Conservation (phyloP, 2,329 filamentous ascomycete species). For the Paecilomyces fulvus region DNA sequence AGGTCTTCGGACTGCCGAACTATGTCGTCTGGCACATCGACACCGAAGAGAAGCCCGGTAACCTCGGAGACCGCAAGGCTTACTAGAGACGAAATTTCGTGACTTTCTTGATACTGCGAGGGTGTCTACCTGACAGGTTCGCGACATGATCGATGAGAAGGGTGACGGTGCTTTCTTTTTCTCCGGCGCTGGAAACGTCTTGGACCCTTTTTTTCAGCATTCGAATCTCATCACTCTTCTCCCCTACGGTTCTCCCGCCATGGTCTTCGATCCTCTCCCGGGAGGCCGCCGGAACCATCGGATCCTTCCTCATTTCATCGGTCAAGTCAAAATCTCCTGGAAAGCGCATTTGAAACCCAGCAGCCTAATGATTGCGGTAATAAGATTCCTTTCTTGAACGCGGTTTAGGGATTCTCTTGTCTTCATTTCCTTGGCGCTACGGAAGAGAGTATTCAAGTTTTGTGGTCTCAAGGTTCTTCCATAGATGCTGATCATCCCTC, state of each 20-base stretch:
- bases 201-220: not conserved
- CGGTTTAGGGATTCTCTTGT: slow-evolving; percentile 21
- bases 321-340: slow-evolving; percentile 5
- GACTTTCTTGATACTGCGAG: not conserved
- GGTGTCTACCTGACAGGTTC: not conserved
- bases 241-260: slow-evolving; percentile 10
- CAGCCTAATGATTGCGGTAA: slow-evolving; percentile 27
- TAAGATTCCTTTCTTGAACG: slow-evolving; percentile 22
- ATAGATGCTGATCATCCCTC: slow-evolving; percentile 1
- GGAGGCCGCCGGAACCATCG: slow-evolving; percentile 1
- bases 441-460: slow-evolving; percentile 23
- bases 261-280: not conserved
- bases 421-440: slow-evolving; percentile 27
- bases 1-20: slow-evolving; percentile 86
- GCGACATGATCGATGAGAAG: not conserved
- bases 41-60: slow-evolving; percentile 87
- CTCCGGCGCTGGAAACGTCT: not conserved
- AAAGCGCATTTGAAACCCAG: slow-evolving; percentile 19
- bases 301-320: slow-evolving; percentile 9
- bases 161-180: slow-evolving; percentile 14
- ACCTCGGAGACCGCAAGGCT: slow-evolving; percentile 40
- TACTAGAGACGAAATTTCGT: slow-evolving; percentile 17
- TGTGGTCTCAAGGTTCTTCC: slow-evolving; percentile 18
- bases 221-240: not conserved
- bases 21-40: slow-evolving; percentile 99